Base-by-base conservation (phyloP, 257 asterid genomes). In the Galeopsis tetrahit region DNA sequence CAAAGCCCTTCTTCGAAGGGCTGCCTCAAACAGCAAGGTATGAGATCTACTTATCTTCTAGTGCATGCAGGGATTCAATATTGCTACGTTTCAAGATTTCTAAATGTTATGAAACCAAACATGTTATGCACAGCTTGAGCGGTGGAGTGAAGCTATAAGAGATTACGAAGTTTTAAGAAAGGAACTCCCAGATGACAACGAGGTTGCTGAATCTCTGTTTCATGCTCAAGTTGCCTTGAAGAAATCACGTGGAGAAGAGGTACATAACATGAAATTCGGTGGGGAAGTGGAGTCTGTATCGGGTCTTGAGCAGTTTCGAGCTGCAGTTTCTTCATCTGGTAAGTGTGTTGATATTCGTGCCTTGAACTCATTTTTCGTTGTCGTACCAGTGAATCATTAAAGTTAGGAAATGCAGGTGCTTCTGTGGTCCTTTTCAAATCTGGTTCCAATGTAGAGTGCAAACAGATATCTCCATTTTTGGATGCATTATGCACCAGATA, bases 1-100 rank as follows among this genome's bases (percentile, higher is more conserved):
- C 34, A 94, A 94, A 83, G 99, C 99, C 33, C 86, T 94, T 38
- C 95, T 89, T 44, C 85, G 99, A 48, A 84, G 95, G 74, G 99
- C 97, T 68, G 96, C 96, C 81, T 88, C 97, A 66, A 78, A 88
- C 52, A 66, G 80, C 84, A 91, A 91, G 92, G 98, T 93, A 79
- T 71, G 57, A 38, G 52, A 21, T 57, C 56, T 56, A 51, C 33
- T 31, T 63, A 34, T 42, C 14, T 32, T 34, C 21, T 36, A 7
- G 7, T 28, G 32, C 53, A 17, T 35, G 34, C 8, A 14, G 4
- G 28, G 15, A 38, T 56, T 33, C 57, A 36, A 28, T 52, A 38
- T 34, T 31, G 53, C 60, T 62, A 9, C 2, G 14, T 40, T 69
- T 35, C 71, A 49, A 4, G 39, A 13, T 66, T 13, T 34, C 56